Evolutionary conservation across 2,329 filamentous ascomycete species (phyloP).

Genomic region (Penicillium griseofulvum): DNA sequence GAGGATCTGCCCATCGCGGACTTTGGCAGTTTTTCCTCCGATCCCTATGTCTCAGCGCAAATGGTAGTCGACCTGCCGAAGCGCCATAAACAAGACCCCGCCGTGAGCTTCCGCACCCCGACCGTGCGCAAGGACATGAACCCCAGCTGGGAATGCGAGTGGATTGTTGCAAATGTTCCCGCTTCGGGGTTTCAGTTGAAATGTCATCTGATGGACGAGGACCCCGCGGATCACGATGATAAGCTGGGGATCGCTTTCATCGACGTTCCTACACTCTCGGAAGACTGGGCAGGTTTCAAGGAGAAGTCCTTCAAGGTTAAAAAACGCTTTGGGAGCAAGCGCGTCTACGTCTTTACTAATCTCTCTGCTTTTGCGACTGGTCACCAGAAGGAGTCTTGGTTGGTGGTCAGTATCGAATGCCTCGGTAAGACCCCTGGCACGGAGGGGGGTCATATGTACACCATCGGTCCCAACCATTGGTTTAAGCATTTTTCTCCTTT

Average conservation of each 20-base stretch:
- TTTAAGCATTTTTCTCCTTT: constrained; percentile 85
- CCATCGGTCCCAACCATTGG: constrained; percentile 72
- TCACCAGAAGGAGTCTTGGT: constrained; percentile 62
- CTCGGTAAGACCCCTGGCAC: constrained; percentile 68
- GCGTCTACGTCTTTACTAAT: constrained; percentile 74
- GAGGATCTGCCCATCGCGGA: constrained; percentile 80
- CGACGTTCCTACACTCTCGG: constrained; percentile 57
- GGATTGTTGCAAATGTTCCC: constrained; percentile 86
- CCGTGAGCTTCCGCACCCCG: constrained; percentile 68
- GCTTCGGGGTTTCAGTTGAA: constrained; percentile 78
- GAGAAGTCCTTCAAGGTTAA: constrained; percentile 68
- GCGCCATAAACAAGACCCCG: constrained; percentile 82
- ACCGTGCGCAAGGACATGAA: constrained; percentile 71
- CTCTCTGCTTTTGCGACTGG: constrained; percentile 62
- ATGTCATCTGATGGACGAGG: constrained; percentile 85
- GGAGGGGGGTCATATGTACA: constrained; percentile 70
- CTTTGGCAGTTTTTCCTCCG: constrained; percentile 71
- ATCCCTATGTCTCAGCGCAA: constrained; percentile 79
- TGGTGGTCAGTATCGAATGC: constrained; percentile 74
- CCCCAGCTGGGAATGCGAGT: constrained; percentile 79
- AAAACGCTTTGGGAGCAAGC: constrained; percentile 78
- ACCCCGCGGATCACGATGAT: constrained; percentile 81
- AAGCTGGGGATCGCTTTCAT: constrained; percentile 82
- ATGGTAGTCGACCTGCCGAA: constrained; percentile 67
- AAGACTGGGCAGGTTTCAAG: constrained; percentile 67